A percentile compares a stretch with the other conserved stretches of the same genome.
Evolutionary conservation across 805 yeast species (phyloP).

Genomic region (Hanseniaspora mollemarum): DNA sequence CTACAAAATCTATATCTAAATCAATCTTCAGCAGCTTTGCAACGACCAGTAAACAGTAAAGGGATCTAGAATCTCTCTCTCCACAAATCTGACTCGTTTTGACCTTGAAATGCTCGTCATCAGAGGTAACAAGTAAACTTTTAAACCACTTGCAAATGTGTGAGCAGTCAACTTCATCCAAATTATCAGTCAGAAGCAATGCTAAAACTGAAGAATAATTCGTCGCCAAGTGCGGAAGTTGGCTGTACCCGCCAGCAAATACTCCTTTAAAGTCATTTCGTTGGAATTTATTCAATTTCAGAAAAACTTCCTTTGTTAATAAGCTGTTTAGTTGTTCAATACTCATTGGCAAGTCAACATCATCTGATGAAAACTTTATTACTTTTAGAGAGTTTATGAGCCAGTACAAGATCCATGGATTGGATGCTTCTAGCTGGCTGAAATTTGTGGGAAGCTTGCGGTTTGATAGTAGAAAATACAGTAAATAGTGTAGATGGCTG

Average conservation of each 20-base stretch:
- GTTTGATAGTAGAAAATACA: conserved; percentile 32
- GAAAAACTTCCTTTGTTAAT: too few species aligned
- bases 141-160: conserved; percentile 54
- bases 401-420: conserved; percentile 89
- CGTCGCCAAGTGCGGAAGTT: conserved; percentile 73
- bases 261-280: conserved; percentile 40
- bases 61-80: conserved; percentile 75
- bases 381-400: conserved; percentile 38
- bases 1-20: conserved; percentile 46
- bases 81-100: conserved; percentile 38
- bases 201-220: conserved; percentile 67
- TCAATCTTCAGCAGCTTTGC: conserved; percentile 52
- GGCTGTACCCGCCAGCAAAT: conserved; percentile 76
- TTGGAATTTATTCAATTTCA: conserved; percentile 4
- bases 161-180: conserved; percentile 37
- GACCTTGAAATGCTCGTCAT: conserved; percentile 24
- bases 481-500: conserved; percentile 25
- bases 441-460: conserved; percentile 42
- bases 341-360: too few species aligned
- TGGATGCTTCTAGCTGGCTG: conserved; percentile 68
- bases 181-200: conserved; percentile 37
- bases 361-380: background rate
- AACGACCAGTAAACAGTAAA: conserved; percentile 71
- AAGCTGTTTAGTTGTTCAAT: too few species aligned
- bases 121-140: conserved; percentile 42